Base-by-base conservation (phyloP, 2,329 filamentous ascomycete species). In the Curvularia lunata region DNA sequence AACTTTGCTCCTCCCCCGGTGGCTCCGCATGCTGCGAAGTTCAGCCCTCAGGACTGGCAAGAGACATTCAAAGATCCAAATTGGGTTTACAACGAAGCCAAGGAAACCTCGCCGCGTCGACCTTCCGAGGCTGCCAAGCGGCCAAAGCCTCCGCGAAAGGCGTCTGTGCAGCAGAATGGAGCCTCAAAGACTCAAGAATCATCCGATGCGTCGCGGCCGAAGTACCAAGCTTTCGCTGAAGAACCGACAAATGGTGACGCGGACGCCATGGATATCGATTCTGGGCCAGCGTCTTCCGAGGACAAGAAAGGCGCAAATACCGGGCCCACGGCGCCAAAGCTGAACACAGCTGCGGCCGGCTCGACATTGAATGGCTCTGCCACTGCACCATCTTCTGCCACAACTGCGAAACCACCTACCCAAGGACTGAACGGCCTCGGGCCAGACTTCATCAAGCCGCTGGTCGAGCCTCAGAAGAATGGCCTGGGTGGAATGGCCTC, bases 401-500 rank as follows among this genome's bases (percentile, higher is more conserved):
- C 66, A 12, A 49, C 62, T 23, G 38, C 63, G 12, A 58, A 69
- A 30, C 53, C 55, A 27, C 48, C 56, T 19, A 57, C 52, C 43
- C 43, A 65, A 60, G 72, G 71, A 25, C 50, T 75, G 12, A 65
- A 84, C 38, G 79, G 83, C 57, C 70, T 88, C 19, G 80, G 56
- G 32, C 79, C 43, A 81, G 84, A 40, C 73, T 87, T 40, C 78
- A 81, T 13, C 78, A 80, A 5, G 5, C 84, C 85, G 1, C 82
- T 86, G 48, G 73, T 78, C 1, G 71, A 75, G 41, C 72, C 80
- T 6, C 78, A 80, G 27, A 69, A 23, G 21, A 48, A 72, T 43
- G 79, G 74, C 18, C 84, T 85, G 8, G 79, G 88, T 18, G 81
- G 83, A 52, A 69, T 88, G 21, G 78, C 80, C 27, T 83, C 85